Evolutionary conservation across 2,329 filamentous ascomycete species (phyloP).

Genomic region (Pseudodiploospora longispora): DNA sequence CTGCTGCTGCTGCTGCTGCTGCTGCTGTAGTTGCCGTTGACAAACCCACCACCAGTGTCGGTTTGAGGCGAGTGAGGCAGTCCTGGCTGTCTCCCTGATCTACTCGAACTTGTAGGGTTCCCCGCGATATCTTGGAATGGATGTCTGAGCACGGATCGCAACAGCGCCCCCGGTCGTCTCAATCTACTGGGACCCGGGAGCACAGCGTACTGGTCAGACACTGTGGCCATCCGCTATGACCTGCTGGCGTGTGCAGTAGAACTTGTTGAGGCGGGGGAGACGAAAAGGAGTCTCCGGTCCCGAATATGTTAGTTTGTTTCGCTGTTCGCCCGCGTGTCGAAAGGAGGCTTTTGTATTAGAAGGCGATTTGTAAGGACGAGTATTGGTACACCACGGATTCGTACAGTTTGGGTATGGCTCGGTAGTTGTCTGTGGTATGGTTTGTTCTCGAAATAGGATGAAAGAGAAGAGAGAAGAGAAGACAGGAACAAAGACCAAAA

Average conservation of each 20-base stretch:
- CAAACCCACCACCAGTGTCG: no score
- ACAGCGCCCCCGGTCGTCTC: slow-evolving; percentile 8
- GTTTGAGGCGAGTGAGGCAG: no score
- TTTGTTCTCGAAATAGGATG: no score
- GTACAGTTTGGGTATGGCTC: no score
- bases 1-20: no score
- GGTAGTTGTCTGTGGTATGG: no score
- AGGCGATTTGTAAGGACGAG: background rate
- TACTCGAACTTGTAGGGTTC: background rate
- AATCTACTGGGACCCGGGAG: slow-evolving; percentile 5
- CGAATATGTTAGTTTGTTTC: no score
- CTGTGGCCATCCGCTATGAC: slow-evolving; percentile 7
- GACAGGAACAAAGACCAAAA: background rate
- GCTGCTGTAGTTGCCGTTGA: no score
- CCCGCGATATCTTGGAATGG: slow-evolving; percentile 5
- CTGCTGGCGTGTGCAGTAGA: background rate
- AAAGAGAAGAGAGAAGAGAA: background rate
- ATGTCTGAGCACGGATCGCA: slow-evolving; percentile 8
- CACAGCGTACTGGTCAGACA: slow-evolving; percentile 9
- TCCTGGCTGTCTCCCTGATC: no score
- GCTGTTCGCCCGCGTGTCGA: no score
- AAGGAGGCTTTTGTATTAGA: background rate
- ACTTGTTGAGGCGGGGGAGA: background rate
- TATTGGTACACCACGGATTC: no score
- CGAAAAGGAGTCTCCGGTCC: no score